These are phyloP conservation scores for Dichomitus squalens DNA, from an alignment of 1,284 basidiomycete genomes.

Conservation along the genomic window DNA sequence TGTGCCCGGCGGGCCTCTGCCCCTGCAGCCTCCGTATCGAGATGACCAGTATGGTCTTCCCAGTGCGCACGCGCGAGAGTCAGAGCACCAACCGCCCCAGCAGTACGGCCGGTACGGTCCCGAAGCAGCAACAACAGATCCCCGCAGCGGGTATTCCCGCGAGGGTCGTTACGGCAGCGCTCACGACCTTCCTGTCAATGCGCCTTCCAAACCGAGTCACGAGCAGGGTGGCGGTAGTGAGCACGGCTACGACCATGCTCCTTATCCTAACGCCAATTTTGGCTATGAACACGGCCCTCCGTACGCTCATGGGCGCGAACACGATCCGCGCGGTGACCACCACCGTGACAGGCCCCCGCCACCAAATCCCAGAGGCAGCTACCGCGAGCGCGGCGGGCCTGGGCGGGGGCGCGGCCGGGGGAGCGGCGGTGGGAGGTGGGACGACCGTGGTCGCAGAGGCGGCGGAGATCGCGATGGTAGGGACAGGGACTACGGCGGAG, in stretches of 20 bases:
- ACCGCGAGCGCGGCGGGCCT: constrained; percentile 48
- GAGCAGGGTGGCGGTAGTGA: constrained; percentile 41
- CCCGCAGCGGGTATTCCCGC: constrained; percentile 42
- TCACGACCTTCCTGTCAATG: not conserved
- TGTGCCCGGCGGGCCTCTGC: constrained; percentile 31
- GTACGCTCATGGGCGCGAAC: not conserved
- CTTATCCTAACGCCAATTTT: not conserved
- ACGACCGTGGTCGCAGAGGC: constrained; percentile 26
- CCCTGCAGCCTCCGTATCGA: constrained; percentile 41
- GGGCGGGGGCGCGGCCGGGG: constrained; percentile 47
- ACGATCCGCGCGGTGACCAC: constrained; percentile 21
- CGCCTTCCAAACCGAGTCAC: constrained; percentile 44
- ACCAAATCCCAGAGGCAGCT: constrained; percentile 38
- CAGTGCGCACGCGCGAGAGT: constrained; percentile 36
- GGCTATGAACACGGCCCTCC: not conserved
- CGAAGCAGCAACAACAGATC: constrained; percentile 39
- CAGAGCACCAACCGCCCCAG: constrained; percentile 28
- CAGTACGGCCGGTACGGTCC: constrained; percentile 42
- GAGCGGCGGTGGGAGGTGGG: constrained; percentile 47
- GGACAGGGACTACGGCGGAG: constrained; percentile 32
- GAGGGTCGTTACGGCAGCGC: constrained; percentile 41
- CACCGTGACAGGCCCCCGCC: not conserved
- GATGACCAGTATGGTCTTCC: constrained; percentile 44
- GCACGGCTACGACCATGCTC: constrained; percentile 4
- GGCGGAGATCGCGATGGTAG: constrained; percentile 40